phyloP scores from a whole-genome alignment of 2,329 filamentous ascomycete species.

The Exophiala alcalophila region DNA sequence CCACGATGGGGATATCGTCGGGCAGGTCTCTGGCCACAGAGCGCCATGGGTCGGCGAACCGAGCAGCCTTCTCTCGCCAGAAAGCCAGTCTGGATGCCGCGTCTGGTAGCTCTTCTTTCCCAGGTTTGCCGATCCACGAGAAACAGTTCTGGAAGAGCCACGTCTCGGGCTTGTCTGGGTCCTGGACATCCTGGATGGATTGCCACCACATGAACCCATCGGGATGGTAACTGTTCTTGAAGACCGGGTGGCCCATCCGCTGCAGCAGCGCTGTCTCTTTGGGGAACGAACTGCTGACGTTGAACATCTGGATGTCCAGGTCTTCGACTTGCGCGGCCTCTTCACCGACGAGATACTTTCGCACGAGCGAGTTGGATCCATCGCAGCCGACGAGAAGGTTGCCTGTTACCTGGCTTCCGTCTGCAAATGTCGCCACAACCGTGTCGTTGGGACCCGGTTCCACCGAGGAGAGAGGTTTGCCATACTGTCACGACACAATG shows the following conservation, averaged over 20 bases:
- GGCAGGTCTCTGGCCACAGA: constrained; percentile 14
- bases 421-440: constrained; percentile 15
- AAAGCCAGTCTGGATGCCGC: constrained; percentile 19
- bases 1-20: constrained; percentile 18
- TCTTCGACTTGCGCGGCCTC: constrained; percentile 3
- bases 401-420: constrained; percentile 17
- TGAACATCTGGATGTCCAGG: constrained; percentile 15
- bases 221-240: constrained; percentile 20
- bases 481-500: no score
- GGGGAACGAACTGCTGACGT: constrained; percentile 10
- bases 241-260: constrained; percentile 22
- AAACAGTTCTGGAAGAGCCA: constrained; percentile 17
- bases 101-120: constrained; percentile 12
- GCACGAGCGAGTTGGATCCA: constrained; percentile 16
- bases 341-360: constrained; percentile 11
- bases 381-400: constrained; percentile 23
- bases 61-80: constrained; percentile 18
- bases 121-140: constrained; percentile 14
- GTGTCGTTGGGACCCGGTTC: background rate
- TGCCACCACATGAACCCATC: constrained; percentile 4
- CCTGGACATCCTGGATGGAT: constrained; percentile 12
- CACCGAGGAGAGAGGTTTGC: constrained; percentile 2
- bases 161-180: constrained; percentile 17
- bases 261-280: constrained; percentile 23
- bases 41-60: constrained; percentile 14